These are phyloP conservation scores for Triangularia setosa DNA, from an alignment of 2,329 filamentous ascomycete species.

Conservation along the genomic window DNA sequence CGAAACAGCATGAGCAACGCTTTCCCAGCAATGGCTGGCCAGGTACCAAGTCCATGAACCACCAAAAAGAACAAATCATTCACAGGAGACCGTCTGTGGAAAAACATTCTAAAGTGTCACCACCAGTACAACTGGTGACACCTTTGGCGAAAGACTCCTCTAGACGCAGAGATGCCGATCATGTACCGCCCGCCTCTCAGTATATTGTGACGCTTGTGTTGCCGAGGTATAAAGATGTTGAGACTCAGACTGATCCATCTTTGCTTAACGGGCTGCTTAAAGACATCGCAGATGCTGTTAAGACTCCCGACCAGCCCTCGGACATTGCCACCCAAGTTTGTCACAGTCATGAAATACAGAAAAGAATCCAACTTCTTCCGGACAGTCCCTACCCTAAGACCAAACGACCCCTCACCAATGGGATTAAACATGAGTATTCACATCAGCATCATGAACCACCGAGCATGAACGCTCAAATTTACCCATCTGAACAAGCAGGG, in stretches of 20 bases:
- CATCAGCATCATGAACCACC: neutral
- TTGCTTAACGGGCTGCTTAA: neutral
- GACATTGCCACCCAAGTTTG: neutral
- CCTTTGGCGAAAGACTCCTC: neutral
- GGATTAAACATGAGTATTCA: neutral
- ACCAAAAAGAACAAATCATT: neutral
- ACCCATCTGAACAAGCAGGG: neutral
- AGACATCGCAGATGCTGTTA: neutral
- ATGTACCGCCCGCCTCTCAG: neutral
- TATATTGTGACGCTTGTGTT: neutral
- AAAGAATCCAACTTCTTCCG: neutral
- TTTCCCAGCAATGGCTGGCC: neutral
- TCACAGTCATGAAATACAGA: neutral
- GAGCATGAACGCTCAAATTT: neutral
- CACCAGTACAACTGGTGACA: neutral
- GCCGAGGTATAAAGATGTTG: neutral
- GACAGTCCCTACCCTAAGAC: neutral
- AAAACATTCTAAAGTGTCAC: neutral
- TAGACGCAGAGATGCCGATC: neutral
- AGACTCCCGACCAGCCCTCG: neutral
- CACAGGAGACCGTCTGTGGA: neutral
- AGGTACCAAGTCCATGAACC: neutral
- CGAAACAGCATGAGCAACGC: neutral
- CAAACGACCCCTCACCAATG: neutral
- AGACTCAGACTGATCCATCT: neutral